Evolutionary conservation across 805 yeast species (phyloP), one percentile per base, ranked within the genome.

Genomic region (Barnettozyma siamensis): DNA sequence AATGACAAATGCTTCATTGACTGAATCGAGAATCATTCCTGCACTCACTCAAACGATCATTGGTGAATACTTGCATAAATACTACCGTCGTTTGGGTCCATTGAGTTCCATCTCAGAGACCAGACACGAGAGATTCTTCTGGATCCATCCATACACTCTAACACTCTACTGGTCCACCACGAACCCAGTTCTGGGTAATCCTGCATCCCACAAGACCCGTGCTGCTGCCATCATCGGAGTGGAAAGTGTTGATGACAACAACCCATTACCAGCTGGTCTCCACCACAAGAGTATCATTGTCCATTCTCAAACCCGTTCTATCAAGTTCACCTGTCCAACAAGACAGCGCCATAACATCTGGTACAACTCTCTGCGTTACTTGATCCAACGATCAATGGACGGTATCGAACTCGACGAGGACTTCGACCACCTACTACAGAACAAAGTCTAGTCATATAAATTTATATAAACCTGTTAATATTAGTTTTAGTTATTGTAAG

Each of bases 121-220:
- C 32, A 75, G 96, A 45, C 99, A 91, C 57, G 93, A 84, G 57
- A 74, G 97, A 49, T 91, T 78, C 65, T 91, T 91, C 72, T 93
- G 98, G 98, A 77, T 93, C 34, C 95, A 91, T 63, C 98, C 99
- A 3, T 89, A 89, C 62, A 83, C 93, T 8, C 65, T 88, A 67
- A 87, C 96, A 0, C 68, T 91, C 35, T 88, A 87, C 62, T 91
- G 99, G 99, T 81, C 91, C 3, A 72, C 75, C 5, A 71, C 79
- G 11, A 86, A 85, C 55, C 97, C 97, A 1, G 83, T 82, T 0
- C 58, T 83, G 36, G 73, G 78, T 4, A 81, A 83, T 50, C 84
- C 88, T 9, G 66, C 80, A 1, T 72, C 73, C 3, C 77, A 75
- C 26, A 79, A 75, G 53, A 83, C 94, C 4, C 76, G 80, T 50